Base-by-base conservation (phyloP, 2,329 filamentous ascomycete genomes). In the Colletotrichum lindemuthianum region DNA sequence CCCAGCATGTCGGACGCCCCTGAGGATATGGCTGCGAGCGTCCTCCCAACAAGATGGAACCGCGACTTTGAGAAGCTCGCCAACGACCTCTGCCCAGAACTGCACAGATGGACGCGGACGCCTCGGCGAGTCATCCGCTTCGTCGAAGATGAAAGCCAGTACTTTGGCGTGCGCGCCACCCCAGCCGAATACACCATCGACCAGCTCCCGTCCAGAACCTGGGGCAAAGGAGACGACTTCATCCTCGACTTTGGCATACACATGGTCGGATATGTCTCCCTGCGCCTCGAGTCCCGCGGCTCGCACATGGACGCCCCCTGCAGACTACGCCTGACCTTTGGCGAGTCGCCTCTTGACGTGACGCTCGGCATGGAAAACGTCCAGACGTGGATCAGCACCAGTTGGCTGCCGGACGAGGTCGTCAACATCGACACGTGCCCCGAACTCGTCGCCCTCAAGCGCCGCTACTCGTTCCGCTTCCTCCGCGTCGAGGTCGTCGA, bases 381-480 rank as follows among this genome's bases (percentile, higher is more conserved):
- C 59, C 67, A 76, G n/a, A 75, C 76, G 7, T 77, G 73, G 74
- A 77, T 78, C 63, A 76, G 75, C 58, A 77, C 74, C 7, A 71
- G 71, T 15, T 77, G 76, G 76, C 71, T 78, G 5, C 76, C 75
- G 0, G 75, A 77, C 53, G 76, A 78, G 48, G 65, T 73, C 16
- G 70, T 77, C 53, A 77, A 76, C 55, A 65, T 77, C 39, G 76
- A 77, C 63, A 69, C 69, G 68, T 72, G 74, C 34, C 75, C 76
- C 7, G 66, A 72, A 34, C 63, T 64, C 8, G 67, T 77, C 10
- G 44, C 66, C 2, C 66, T 77, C n/a, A 67, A 70, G n/a, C 71
- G 74, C 54, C 65, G 75, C 12, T 71, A 76, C 49, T 65, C 75
- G 1, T 77, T 77, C 65, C 73, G 75, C 41, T 77, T 73, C 60